phyloP scores from a whole-genome alignment of 2,329 filamentous ascomycete species.

The Elsinoe ampelina region DNA sequence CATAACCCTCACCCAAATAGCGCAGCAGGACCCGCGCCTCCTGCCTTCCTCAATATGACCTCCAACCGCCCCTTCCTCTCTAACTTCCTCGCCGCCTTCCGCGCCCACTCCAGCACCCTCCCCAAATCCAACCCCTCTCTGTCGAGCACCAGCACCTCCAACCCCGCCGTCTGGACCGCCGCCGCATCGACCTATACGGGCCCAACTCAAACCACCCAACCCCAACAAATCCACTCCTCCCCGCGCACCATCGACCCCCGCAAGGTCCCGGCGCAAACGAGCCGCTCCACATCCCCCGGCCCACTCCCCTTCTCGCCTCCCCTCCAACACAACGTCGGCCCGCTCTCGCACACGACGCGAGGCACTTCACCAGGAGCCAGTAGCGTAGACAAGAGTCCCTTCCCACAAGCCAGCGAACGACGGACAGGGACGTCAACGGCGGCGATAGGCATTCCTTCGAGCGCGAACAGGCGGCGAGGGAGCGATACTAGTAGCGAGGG shows the following conservation, averaged over 20 bases:
- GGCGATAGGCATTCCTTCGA: conserved; percentile 10
- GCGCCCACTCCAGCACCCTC: conserved; percentile 49
- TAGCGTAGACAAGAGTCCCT: not conserved
- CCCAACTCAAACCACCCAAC: conserved; percentile 20
- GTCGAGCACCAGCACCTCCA: conserved; percentile 31
- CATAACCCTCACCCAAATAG: not conserved
- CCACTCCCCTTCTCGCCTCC: conserved; percentile 28
- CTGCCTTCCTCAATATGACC: conserved; percentile 40
- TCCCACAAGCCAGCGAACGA: not conserved
- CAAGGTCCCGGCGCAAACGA: conserved; percentile 30
- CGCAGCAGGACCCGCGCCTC: conserved; percentile 2
- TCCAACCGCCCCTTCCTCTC: conserved; percentile 58
- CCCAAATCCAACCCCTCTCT: conserved; percentile 45
- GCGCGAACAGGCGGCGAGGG: conserved; percentile 43
- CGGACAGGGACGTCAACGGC: not conserved
- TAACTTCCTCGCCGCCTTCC: conserved; percentile 59
- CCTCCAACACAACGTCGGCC: conserved; percentile 29
- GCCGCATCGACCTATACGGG: conserved; percentile 20
- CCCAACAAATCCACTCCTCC: conserved; percentile 20
- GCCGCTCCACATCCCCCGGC: conserved; percentile 27
- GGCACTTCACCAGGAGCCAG: conserved; percentile 23
- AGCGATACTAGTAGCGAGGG: conserved; percentile 67
- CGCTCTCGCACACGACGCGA: conserved; percentile 28
- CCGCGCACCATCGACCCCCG: conserved; percentile 32
- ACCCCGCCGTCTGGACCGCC: conserved; percentile 28